Evolutionary conservation across 208 protist genomes (phyloP).

Genomic region (Wallacemonas sp.): DNA sequence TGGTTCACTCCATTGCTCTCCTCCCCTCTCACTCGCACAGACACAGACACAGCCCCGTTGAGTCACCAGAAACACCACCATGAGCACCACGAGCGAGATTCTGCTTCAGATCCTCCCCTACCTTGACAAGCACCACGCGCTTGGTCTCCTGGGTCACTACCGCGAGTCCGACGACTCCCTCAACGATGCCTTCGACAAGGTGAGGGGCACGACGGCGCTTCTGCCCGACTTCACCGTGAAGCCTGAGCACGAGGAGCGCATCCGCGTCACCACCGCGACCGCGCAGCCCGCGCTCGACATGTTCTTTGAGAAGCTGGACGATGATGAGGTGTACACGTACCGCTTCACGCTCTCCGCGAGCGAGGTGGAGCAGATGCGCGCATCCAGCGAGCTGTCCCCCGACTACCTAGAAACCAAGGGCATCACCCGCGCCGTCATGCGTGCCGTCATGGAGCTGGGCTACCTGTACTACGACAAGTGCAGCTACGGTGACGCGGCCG

Average conservation of each 20-base stretch:
- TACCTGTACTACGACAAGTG: constrained; percentile 89
- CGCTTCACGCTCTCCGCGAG: constrained; percentile 76
- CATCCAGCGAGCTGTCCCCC: constrained; percentile 71
- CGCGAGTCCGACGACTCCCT: constrained; percentile 68
- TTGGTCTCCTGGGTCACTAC: constrained; percentile 80
- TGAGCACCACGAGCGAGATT: constrained; percentile 57
- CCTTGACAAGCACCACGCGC: constrained; percentile 88
- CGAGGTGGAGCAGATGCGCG: constrained; percentile 73
- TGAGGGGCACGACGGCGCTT: constrained; percentile 76
- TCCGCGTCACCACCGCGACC: constrained; percentile 47
- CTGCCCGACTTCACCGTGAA: constrained; percentile 67
- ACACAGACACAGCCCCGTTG: too few species aligned
- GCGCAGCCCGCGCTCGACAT: constrained; percentile 66
- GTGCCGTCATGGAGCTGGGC: constrained; percentile 72
- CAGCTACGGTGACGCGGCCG: constrained; percentile 76
- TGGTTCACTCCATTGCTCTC: too few species aligned
- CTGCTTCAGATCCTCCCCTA: constrained; percentile 70
- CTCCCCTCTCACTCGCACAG: too few species aligned
- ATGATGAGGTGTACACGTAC: constrained; percentile 66
- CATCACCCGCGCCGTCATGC: constrained; percentile 72
- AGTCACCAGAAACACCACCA: too few species aligned
- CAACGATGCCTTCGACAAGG: constrained; percentile 57
- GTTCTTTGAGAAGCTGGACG: constrained; percentile 73
- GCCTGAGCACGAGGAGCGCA: constrained; percentile 69
- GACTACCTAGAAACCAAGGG: constrained; percentile 74